Evolutionary conservation across 331 rosid genomes (phyloP), one percentile per base, ranked within the genome.

Genomic region (Saraca asoca): DNA sequence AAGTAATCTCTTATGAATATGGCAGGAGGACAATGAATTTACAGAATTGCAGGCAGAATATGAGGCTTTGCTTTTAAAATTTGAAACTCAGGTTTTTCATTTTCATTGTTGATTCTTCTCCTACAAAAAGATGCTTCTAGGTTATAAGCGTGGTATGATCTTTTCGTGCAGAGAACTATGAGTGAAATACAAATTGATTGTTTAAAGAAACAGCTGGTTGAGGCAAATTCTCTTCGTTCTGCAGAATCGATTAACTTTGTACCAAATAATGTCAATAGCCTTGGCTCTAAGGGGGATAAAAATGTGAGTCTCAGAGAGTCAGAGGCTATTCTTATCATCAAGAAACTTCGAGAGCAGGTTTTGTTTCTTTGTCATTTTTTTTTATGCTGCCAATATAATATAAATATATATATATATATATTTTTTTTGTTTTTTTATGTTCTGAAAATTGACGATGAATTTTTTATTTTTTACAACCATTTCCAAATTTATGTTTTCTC

Each of bases 321-420:
- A 0, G 97, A 93, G 57, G 82, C 91, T 62, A 84, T 85, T 78
- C 76, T 84, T 74, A 83, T 90, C 70, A 93, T 90, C 75, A 85
- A 90, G 79, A 77, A 82, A 64, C 97, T 93, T 81, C 91, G 87
- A 86, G 97, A 90, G 58, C 90, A 91, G 91, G 97, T 90, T 42
- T 51, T 49, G 31, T 63, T 60, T 51, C 69, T 31, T 38, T 62
- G 60, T 50, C 49, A 12, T n/a, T n/a, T n/a, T n/a, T n/a, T n/a
- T n/a, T n/a, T n/a, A n/a, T n/a, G n/a, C n/a, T n/a, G n/a, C n/a
- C n/a, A n/a, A n/a, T n/a, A n/a, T n/a, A n/a, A n/a, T n/a, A n/a
- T n/a, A n/a, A n/a, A n/a, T n/a, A n/a, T n/a, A n/a, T n/a, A n/a
- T n/a, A n/a, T n/a, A 33, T n/a, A 18, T 56, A 44, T 58, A 42